A percentile compares a stretch with the other conserved stretches of the same genome.
These are phyloP conservation scores for Malassezia globosa DNA, from an alignment of 1,284 basidiomycete genomes.

Conservation along the genomic window DNA sequence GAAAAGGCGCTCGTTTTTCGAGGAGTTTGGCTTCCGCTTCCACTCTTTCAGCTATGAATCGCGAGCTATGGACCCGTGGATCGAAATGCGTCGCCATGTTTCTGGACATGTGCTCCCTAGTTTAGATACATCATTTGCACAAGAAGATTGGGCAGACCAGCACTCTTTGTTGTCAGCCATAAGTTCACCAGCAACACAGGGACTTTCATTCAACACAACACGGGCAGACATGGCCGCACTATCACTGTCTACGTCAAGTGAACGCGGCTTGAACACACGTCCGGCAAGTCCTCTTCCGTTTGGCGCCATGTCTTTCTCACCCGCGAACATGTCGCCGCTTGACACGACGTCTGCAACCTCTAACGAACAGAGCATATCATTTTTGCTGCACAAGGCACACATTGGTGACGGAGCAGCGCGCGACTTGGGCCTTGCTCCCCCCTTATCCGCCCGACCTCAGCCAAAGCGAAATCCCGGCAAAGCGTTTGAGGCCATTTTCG, in stretches of 20 bases:
- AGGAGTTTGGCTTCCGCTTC: conserved; percentile 31
- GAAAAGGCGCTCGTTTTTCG: conserved; percentile 32
- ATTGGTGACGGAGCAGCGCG: conserved; percentile 10
- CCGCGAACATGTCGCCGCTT: not conserved
- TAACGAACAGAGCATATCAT: conserved; percentile 3
- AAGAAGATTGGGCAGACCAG: not conserved
- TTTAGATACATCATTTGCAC: not conserved
- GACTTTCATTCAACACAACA: not conserved
- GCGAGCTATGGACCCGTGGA: conserved; percentile 30
- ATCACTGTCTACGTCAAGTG: not conserved
- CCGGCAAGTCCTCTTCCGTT: not conserved
- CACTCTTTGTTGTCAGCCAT: not conserved
- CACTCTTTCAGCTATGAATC: conserved; percentile 38
- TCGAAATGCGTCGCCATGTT: conserved; percentile 34
- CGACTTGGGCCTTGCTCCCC: conserved; percentile 5
- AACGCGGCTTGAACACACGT: not conserved
- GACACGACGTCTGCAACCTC: not conserved
- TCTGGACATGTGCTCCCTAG: not conserved
- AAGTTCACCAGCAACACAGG: not conserved
- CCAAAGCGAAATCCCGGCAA: conserved; percentile 18
- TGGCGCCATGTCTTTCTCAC: not conserved
- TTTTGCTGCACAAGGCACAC: conserved; percentile 1
- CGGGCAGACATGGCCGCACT: not conserved
- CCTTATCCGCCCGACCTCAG: not conserved
- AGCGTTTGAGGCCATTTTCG: conserved; percentile 30